phyloP scores from a whole-genome alignment of 345 rosid species.

The Gossypium mustelinum region DNA sequence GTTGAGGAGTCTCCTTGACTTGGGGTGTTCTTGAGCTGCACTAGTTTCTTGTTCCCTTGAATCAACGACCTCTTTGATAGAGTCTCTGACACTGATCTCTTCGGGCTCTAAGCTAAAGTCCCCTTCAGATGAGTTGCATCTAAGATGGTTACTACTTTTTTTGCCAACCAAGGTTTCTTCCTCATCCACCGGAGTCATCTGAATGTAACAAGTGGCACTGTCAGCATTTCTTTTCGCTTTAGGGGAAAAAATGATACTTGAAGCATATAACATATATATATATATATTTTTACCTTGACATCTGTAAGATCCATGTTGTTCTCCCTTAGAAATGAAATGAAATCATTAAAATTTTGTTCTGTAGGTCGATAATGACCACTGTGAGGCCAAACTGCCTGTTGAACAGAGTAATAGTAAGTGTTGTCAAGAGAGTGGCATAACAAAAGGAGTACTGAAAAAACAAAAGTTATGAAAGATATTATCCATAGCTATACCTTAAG shows the following conservation, averaged over 20 bases:
- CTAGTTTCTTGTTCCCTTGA: constrained; percentile 30
- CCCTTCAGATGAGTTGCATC: constrained; percentile 63
- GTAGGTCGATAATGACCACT: constrained; percentile 98
- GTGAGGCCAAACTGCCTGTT: constrained; percentile 94
- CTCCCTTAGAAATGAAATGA: constrained; percentile 60
- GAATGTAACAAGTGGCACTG: constrained; percentile 19
- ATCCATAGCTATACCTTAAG: constrained; percentile 38
- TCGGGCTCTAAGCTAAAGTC: constrained; percentile 35
- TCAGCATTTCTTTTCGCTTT: constrained; percentile 14
- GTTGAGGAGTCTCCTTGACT: background rate
- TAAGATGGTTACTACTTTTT: constrained; percentile 45
- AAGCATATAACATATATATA: background rate
- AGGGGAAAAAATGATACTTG: background rate
- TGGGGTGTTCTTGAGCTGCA: constrained; percentile 18
- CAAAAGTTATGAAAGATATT: background rate
- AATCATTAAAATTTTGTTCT: constrained; percentile 71
- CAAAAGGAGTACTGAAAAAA: background rate
- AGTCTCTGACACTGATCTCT: constrained; percentile 24
- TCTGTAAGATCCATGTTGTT: constrained; percentile 72
- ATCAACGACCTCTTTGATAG: constrained; percentile 22
- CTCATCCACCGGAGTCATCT: constrained; percentile 69
- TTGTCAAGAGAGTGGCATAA: constrained; percentile 11
- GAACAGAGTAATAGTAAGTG: constrained; percentile 4
- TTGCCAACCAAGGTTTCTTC: constrained; percentile 32
- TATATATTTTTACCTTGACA: constrained; percentile 53